Evolutionary conservation across 495 filamentous ascomycete genomes (phyloP).

Genomic region (Aspergillus steynii): DNA sequence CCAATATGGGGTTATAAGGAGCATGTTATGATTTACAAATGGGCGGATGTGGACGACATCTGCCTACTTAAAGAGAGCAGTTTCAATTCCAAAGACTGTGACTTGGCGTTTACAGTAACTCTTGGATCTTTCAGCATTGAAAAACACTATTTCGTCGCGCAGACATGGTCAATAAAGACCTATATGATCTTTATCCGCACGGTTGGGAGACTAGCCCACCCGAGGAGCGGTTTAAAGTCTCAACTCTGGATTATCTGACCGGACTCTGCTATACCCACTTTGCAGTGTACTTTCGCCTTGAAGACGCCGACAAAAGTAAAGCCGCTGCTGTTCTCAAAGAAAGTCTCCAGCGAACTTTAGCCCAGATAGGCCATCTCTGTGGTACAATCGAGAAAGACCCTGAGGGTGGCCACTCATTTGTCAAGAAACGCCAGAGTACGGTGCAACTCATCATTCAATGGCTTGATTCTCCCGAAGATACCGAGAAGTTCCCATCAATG

Average conservation of each 20-base stretch:
- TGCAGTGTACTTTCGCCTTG: slow-evolving; percentile 37
- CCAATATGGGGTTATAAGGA: too few relatives aligned
- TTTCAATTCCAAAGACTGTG: too few relatives aligned
- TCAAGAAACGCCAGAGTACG: slow-evolving; percentile 40
- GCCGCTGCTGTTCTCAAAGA: slow-evolving; percentile 21
- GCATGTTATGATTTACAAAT: too few relatives aligned
- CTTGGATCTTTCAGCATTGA: too few relatives aligned
- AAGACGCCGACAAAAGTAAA: slow-evolving; percentile 28
- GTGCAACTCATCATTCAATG: slow-evolving; percentile 40
- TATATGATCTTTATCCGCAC: slow-evolving; percentile 10
- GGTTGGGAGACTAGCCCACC: slow-evolving; percentile 18
- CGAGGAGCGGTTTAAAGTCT: slow-evolving; percentile 23
- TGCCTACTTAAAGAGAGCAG: too few relatives aligned
- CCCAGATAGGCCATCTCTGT: slow-evolving; percentile 39
- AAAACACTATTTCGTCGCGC: too few relatives aligned
- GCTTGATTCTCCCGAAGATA: slow-evolving; percentile 27
- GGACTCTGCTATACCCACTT: slow-evolving; percentile 23
- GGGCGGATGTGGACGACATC: too few relatives aligned
- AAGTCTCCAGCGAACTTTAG: slow-evolving; percentile 39
- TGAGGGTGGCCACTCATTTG: slow-evolving; percentile 34
- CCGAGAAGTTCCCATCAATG: slow-evolving; percentile 22
- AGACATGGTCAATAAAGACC: neutral
- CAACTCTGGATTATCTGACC: slow-evolving; percentile 20
- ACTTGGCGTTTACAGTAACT: too few relatives aligned
- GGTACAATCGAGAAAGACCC: slow-evolving; percentile 41